A percentile compares a stretch with the other conserved stretches of the same genome.
Conservation (phyloP, 2,329 filamentous ascomycete species). For the Ceratocystis destructans region DNA sequence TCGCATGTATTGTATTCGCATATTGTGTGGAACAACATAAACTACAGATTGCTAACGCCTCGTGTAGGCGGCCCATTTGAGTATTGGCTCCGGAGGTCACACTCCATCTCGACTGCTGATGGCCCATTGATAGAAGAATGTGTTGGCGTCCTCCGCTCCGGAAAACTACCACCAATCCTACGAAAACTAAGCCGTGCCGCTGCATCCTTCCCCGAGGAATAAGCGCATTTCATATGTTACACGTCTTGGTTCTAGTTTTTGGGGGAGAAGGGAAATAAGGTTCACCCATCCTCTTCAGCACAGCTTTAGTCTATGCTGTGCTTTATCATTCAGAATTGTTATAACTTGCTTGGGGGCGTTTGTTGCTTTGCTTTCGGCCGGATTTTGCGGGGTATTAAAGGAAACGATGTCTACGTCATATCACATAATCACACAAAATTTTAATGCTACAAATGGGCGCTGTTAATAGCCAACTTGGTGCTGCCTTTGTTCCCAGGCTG, state of each 20-base stretch:
- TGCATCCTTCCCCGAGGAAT: slow-evolving; percentile 25
- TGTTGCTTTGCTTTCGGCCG: slow-evolving; percentile 8
- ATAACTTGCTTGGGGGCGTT: slow-evolving; percentile 6
- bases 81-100: slow-evolving; percentile 35
- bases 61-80: slow-evolving; percentile 32
- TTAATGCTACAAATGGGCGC: neutral
- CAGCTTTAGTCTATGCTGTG: neutral
- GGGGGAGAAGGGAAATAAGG: too few relatives aligned
- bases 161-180: slow-evolving; percentile 28
- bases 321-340: neutral
- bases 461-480: neutral
- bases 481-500: too few relatives aligned
- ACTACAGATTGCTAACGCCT: slow-evolving; percentile 3
- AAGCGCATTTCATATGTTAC: neutral
- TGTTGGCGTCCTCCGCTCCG: slow-evolving; percentile 27
- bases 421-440: neutral
- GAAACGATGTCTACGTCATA: slow-evolving; percentile 13
- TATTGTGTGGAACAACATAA: neutral
- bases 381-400: neutral
- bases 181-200: slow-evolving; percentile 28
- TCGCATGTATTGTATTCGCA: neutral
- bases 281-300: neutral
- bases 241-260: neutral
- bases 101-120: slow-evolving; percentile 28
- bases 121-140: slow-evolving; percentile 27